Evolutionary conservation across 2,329 filamentous ascomycete species (phyloP), one percentile per base, ranked within the genome.

Genomic region (Cladorrhinum sp.): DNA sequence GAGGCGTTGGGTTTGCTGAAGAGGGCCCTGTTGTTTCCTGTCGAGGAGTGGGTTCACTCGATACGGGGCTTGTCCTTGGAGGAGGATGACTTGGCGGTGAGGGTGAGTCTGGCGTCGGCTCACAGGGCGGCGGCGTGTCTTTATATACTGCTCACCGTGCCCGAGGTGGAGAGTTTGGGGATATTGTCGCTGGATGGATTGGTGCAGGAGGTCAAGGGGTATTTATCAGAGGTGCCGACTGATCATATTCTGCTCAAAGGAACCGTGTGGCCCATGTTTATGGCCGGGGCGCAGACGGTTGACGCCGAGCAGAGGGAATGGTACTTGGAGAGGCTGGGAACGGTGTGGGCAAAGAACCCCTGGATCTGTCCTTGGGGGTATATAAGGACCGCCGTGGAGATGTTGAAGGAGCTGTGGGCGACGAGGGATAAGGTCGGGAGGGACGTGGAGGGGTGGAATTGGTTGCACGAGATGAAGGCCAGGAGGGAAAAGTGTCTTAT

Each of bases 211-310:
- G 73, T 83, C 1, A 74, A 82, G 6, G 60, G 75, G 2, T 77
- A 82, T 24, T 71, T 85, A 2, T 76, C 77, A 0, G 73, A 71
- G 42, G 77, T 86, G 2, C 76, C 77, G 0, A 74, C 79, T 8
- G 73, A 79, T 1, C 80, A 85, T 51, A 74, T 76, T 1, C 77
- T 84, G 20, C 79, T 84, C 72, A 86, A 85, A 65, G 82, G 80
- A 0, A 83, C 81, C 3, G 77, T 79, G 1, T 86, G 82, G 82
- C 81, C 82, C 0, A 78, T 82, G 0, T 86, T 86, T 58, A 75
- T 86, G 5, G 80, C 79, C 5, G 83, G 82, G 1, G 82, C 82
- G 0, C 81, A 83, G 58, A 78, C 79, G 0, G 75, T 74, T 49
- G 75, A 79, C 5, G 70, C 69, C 0, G 70, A 68, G 23, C 74